Evolutionary conservation across 176 grass and related monocot genomes (phyloP).

Genomic region (Thinopyrum elongatum): DNA sequence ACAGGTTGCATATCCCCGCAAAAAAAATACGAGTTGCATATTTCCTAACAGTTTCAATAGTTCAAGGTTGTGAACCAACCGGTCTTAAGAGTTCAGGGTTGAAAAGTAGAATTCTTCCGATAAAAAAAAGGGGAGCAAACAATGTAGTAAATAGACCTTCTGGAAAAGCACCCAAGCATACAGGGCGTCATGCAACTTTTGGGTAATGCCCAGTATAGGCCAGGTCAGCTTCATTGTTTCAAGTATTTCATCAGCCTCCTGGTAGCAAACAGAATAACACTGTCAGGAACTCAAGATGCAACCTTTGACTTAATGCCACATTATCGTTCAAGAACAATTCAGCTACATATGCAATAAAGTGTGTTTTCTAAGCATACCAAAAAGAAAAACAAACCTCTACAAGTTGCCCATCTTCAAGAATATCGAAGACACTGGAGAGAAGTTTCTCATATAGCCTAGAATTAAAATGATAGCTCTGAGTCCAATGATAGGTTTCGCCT

Average conservation of each 20-base stretch:
- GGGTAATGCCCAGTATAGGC: constrained; percentile 73
- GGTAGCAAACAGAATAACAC: constrained; percentile 35
- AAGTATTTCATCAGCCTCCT: constrained; percentile 92
- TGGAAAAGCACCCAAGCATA: constrained; percentile 85
- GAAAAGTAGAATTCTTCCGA: not conserved
- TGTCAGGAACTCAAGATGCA: constrained; percentile 41
- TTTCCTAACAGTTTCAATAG: too few species aligned
- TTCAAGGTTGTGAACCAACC: not conserved
- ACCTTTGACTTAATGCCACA: constrained; percentile 19
- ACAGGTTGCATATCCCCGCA: too few species aligned
- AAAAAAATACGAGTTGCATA: too few species aligned
- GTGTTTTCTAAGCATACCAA: not conserved
- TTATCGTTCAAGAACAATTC: constrained; percentile 17
- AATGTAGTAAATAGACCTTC: constrained; percentile 46
- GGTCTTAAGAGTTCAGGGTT: not conserved
- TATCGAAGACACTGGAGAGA: constrained; percentile 85
- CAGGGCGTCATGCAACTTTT: constrained; percentile 65
- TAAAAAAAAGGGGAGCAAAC: not conserved
- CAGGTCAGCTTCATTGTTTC: constrained; percentile 64
- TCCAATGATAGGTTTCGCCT: constrained; percentile 71
- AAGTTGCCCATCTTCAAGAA: constrained; percentile 91
- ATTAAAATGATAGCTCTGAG: constrained; percentile 72
- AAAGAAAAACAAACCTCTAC: constrained; percentile 69
- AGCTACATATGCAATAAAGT: constrained; percentile 5
- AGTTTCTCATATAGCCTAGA: constrained; percentile 84